These are phyloP conservation scores for Nakaseomyces bracarensis DNA, from an alignment of 1,139 yeast genomes.

Conservation along the genomic window DNA sequence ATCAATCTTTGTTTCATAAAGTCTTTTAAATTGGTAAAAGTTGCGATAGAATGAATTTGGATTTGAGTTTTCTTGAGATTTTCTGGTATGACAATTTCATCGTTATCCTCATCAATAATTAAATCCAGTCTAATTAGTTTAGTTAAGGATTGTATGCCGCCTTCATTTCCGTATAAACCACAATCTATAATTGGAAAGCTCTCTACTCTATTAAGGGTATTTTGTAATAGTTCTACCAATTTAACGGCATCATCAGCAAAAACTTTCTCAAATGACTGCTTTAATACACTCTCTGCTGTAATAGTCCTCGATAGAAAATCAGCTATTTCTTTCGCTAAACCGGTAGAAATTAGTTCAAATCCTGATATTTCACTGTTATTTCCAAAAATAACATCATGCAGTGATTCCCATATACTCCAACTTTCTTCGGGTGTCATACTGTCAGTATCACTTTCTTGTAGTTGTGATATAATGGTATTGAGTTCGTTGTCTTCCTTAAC, in stretches of 20 bases:
- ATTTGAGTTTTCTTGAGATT: conserved; percentile 41
- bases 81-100: conserved; percentile 31
- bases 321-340: conserved; percentile 46
- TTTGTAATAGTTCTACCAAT: conserved; percentile 56
- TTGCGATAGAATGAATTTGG: conserved; percentile 85
- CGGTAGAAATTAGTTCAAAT: conserved; percentile 68
- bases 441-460: conserved; percentile 13
- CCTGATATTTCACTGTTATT: conserved; percentile 46
- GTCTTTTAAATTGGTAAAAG: conserved; percentile 62
- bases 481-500: conserved; percentile 27
- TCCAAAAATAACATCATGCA: conserved; percentile 34
- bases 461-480: conserved; percentile 14
- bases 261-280: conserved; percentile 38
- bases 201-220: conserved; percentile 67
- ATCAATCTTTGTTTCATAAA: conserved; percentile 43
- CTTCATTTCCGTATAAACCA: conserved; percentile 36
- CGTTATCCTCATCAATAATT: conserved; percentile 26
- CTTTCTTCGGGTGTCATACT: conserved; percentile 35
- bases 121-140: conserved; percentile 61
- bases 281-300: conserved; percentile 10
- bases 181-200: conserved; percentile 63
- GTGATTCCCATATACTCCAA: conserved; percentile 41
- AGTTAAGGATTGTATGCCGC: conserved; percentile 54
- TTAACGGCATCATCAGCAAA: conserved; percentile 39
- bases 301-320: conserved; percentile 31